These are phyloP conservation scores for Penicillium occitanis DNA, from an alignment of 2,329 filamentous ascomycete genomes.

Conservation along the genomic window DNA sequence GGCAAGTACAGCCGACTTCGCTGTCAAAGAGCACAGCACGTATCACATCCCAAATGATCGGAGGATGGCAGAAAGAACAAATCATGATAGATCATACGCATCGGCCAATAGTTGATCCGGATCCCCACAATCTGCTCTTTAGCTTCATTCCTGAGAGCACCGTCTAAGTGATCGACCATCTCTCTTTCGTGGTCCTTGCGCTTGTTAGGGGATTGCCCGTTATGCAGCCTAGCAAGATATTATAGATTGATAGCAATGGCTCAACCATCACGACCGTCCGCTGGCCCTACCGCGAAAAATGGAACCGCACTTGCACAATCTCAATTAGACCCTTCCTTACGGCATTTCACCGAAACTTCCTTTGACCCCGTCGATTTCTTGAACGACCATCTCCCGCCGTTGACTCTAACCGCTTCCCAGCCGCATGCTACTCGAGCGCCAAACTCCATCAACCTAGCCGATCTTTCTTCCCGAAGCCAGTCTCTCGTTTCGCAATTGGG, in stretches of 20 bases:
- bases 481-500: slow-evolving; percentile 82
- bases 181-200: background rate
- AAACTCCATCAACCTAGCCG: slow-evolving; percentile 62
- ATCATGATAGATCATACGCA: background rate
- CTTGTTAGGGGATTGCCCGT: background rate
- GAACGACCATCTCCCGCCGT: slow-evolving; percentile 72
- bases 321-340: slow-evolving; percentile 69
- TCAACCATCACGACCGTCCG: background rate
- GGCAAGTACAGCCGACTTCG: background rate
- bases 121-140: background rate
- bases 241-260: slow-evolving; percentile 5
- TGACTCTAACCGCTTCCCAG: slow-evolving; percentile 54
- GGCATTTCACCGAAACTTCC: slow-evolving; percentile 69
- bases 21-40: background rate
- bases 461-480: slow-evolving; percentile 78
- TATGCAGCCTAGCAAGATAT: slow-evolving; percentile 2
- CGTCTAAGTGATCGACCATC: background rate
- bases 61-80: background rate
- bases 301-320: slow-evolving; percentile 40
- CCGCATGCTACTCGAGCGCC: slow-evolving; percentile 42
- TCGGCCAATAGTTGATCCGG: slow-evolving; percentile 9
- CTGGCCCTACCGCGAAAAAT: background rate
- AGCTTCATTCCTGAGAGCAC: background rate
- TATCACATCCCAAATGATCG: background rate
- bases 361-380: slow-evolving; percentile 87